Base-by-base conservation (phyloP, 2,329 filamentous ascomycete genomes). In the Ceratocystis lukuohia region DNA sequence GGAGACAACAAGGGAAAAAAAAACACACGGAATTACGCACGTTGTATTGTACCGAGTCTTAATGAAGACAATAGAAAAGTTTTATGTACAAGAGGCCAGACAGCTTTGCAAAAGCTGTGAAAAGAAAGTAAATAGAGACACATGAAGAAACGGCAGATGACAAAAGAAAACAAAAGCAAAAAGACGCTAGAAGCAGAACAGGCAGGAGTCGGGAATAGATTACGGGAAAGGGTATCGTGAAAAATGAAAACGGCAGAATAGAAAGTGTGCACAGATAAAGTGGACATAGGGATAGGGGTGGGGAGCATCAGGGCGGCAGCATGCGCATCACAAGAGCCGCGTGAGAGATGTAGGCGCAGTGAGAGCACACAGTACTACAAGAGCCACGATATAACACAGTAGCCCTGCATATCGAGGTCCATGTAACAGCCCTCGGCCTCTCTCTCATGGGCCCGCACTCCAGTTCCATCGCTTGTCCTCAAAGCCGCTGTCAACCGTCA, bases 381-480 rank as follows among this genome's bases (percentile, higher is more conserved):
- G n/a, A 61, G 22, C 37, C 15, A 15, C 28, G 6, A 33, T 33
- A 33, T 7, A 33, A 8, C 6, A 7, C 6, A 33, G 30, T 33
- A 66, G 28, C 41, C 28, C 28, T 45, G 20, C 41, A 10, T 53
- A n/a, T 41, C 45, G 3, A 33, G 30, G 22, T 30, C 33, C 46
- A 57, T n/a, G 22, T 15, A 56, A 2, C 12, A 25, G 22, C 50
- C 12, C 50, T 25, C 28, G 22, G 8, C 53, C 25, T 33, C 7
- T 33, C 7, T 5, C 53, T 57, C 53, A 30, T 10, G 53, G 28
- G 7, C 25, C 53, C 53, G 72, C 65, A 0, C 80, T 80, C 68
- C 80, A 79, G 69, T 82, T 78, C 80, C 81, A 83, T 80, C 80
- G 82, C 71, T 83, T 80, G 68, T 80, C 78, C 73, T 83, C 81